Base-by-base conservation (phyloP, 2,329 filamentous ascomycete genomes). In the Diaporthe caulivora region DNA sequence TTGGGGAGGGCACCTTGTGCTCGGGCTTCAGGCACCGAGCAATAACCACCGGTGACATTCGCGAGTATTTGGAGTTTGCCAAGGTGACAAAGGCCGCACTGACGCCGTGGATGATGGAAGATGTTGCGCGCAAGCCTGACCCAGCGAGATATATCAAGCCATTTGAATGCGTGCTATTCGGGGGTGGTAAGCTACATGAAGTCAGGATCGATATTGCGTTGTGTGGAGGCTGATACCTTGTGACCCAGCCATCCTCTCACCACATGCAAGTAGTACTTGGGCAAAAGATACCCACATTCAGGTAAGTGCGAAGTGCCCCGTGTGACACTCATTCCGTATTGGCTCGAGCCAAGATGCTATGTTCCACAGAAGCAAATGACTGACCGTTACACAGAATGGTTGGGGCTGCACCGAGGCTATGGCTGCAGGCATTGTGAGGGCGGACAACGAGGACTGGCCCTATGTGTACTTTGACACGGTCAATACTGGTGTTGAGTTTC, bases 31-130 rank as follows among this genome's bases (percentile, higher is more conserved):
- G 77, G 26, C 71, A 75, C 60, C 76, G 76, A 37, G 69, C 49
- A 3, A 51, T 77, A 21, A 55, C 62, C 7, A 51, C 68, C 9
- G 70, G 54, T 2, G 76, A 77, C 15, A 75, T 78, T 8, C 70
- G 73, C 31, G 69, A 71, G 13, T 71, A 77, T 6, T 55, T 77
- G 44, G 58, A 71, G 8, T 60, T 74, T 37, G 68, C 76, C 13
- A 75, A 51, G 26, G 72, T 65, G 13, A 75, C 70, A 26, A 69
- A 69, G n/a, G 76, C 70, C 1, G 54, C 75, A 2, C 49, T 78
- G 18, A 75, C 77, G 29, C 77, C 77, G 17, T 76, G 72, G 70
- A 76, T 75, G 53, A 76, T 78, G 76, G 77, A 78, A 47, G 71
- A 73, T 13, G 42, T 77, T 15, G 77, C 77, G 0, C 72, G 70